phyloP scores from a whole-genome alignment of 345 rosid genomes.

The Eucalyptus shirleyi region DNA sequence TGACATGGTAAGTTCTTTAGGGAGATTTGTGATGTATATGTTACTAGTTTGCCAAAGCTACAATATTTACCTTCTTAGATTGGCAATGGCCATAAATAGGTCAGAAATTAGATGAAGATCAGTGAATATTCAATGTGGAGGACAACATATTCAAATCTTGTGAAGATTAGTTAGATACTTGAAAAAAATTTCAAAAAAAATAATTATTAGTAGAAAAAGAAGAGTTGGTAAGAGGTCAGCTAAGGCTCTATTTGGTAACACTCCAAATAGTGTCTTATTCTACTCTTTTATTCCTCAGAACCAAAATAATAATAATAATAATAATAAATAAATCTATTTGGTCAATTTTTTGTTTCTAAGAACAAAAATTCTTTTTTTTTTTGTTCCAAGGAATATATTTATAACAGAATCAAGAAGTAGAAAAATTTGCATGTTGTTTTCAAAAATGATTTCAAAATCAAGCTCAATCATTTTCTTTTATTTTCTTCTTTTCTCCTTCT shows the following conservation, averaged over 20 bases:
- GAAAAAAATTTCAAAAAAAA: neutral
- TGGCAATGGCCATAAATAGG: neutral
- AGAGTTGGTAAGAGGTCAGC: neutral
- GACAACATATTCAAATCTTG: neutral
- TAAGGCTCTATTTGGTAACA: neutral
- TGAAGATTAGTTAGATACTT: neutral
- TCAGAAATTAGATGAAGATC: neutral
- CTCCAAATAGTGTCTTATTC: no score
- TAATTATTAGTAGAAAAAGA: neutral
- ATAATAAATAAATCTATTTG: no score
- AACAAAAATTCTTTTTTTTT: no score
- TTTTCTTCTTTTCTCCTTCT: no score
- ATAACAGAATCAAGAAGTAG: no score
- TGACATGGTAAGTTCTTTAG: accelerated
- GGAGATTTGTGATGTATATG: neutral
- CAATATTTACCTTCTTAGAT: neutral
- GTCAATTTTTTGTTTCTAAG: accelerated
- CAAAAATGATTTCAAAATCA: no score
- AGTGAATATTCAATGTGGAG: accelerated
- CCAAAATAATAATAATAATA: no score
- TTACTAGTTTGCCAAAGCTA: neutral
- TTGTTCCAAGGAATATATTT: no score
- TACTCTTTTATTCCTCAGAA: no score
- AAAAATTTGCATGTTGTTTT: no score
- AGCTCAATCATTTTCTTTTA: no score